phyloP scores from a whole-genome alignment of 345 rosid genomes.

The Melaleuca alternifolia region DNA sequence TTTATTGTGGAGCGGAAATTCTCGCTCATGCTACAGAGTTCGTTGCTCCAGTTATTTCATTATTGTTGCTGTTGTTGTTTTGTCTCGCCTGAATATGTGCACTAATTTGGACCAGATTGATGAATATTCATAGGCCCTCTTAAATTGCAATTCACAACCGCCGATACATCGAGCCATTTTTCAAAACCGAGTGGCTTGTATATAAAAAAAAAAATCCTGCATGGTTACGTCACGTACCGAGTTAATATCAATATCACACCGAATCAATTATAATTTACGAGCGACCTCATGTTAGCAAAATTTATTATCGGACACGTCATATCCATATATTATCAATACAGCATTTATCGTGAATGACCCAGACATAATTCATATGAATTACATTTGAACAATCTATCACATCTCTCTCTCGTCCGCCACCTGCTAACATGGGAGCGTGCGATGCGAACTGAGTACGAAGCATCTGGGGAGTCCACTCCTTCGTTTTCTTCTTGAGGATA shows the following conservation, averaged over 20 bases:
- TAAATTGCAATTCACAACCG: not conserved
- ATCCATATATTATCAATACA: rapidly evolving
- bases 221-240: rapidly evolving
- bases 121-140: rapidly evolving
- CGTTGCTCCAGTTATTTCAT: too few relatives aligned
- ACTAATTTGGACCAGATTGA: not conserved
- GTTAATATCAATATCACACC: not conserved
- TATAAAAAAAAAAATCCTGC: too few relatives aligned
- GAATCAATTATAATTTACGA: not conserved
- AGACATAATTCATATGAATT: not conserved
- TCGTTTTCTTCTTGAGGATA: not conserved
- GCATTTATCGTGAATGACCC: not conserved
- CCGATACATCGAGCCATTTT: not conserved
- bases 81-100: not conserved
- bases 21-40: not conserved
- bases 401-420: not conserved
- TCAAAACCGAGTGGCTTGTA: not conserved
- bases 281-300: not conserved
- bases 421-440: not conserved
- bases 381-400: not conserved
- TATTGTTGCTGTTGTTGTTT: not conserved
- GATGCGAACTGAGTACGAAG: not conserved
- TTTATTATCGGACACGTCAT: rapidly evolving
- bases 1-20: not conserved
- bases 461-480: not conserved